These are phyloP conservation scores for Solanum peruvianum DNA, from an alignment of 257 asterid species.

Conservation along the genomic window DNA sequence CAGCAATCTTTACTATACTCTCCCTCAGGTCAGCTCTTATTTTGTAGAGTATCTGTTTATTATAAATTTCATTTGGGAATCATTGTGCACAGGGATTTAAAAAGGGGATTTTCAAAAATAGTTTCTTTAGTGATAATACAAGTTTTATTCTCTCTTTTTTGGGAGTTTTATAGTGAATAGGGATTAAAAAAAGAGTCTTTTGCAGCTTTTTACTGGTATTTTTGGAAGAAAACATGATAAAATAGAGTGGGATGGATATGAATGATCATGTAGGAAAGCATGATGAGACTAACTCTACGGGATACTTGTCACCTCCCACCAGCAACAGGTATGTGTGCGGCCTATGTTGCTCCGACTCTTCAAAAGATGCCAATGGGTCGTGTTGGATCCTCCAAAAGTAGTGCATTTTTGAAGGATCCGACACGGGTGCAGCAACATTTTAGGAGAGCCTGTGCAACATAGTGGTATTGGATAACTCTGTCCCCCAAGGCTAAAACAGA, in stretches of 20 bases:
- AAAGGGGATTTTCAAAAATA: neutral
- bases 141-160: neutral
- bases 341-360: neutral
- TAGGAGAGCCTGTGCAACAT: neutral
- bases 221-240: neutral
- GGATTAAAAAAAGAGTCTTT: neutral
- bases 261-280: neutral
- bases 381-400: neutral
- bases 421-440: neutral
- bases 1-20: constrained; percentile 64
- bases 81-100: neutral
- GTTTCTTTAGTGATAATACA: neutral
- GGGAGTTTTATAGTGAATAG: neutral
- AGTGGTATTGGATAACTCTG: neutral
- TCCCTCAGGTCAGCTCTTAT: constrained; percentile 47
- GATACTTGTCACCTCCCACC: neutral
- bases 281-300: neutral
- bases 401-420: no score
- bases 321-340: rapidly evolving
- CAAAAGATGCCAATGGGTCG: neutral
- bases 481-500: neutral
- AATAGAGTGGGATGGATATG: neutral
- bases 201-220: neutral
- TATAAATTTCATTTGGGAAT: neutral
- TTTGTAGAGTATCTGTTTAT: neutral